A percentile compares a stretch with the other conserved stretches of the same genome.
Conservation (phyloP, 2,329 filamentous ascomycete species). For the Arachnopeziza araneosa region DNA sequence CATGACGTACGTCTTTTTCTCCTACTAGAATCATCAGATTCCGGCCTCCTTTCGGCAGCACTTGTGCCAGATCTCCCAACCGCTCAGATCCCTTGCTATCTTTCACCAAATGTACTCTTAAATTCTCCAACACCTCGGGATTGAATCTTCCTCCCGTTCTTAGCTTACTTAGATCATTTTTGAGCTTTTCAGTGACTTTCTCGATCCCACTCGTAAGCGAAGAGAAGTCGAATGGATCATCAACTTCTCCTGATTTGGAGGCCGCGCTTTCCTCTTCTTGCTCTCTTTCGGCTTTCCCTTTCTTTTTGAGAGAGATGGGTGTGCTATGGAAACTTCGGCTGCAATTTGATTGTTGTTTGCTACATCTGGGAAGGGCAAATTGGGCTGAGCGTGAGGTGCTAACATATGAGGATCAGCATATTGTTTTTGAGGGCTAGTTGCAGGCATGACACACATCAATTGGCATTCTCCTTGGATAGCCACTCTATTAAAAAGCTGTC, state of each 20-base stretch:
- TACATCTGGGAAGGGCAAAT: background rate
- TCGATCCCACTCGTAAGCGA: conserved; percentile 50
- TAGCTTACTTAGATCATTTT: conserved; percentile 56
- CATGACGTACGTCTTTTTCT: conserved; percentile 52
- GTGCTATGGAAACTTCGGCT: conserved; percentile 12
- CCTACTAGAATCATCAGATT: conserved; percentile 56
- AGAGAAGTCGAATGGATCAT: conserved; percentile 56
- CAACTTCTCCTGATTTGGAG: conserved; percentile 9
- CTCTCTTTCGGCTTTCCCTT: conserved; percentile 19
- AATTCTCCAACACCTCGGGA: conserved; percentile 52
- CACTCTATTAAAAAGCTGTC: conserved; percentile 2
- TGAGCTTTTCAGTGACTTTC: conserved; percentile 49
- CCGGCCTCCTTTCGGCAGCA: conserved; percentile 58
- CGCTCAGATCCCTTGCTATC: conserved; percentile 44
- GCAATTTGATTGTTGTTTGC: background rate
- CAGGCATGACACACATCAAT: conserved; percentile 7
- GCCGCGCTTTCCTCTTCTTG: conserved; percentile 7
- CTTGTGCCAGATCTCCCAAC: conserved; percentile 59
- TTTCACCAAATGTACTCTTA: conserved; percentile 55
- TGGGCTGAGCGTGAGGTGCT: background rate
- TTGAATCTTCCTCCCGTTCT: conserved; percentile 58
- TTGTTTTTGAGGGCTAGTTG: background rate
- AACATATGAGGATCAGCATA: background rate
- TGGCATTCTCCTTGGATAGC: conserved; percentile 7
- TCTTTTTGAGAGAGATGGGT: conserved; percentile 21